These are phyloP conservation scores for Clavaria fumosa DNA, from an alignment of 768 basidiomycete genomes.

Conservation along the genomic window DNA sequence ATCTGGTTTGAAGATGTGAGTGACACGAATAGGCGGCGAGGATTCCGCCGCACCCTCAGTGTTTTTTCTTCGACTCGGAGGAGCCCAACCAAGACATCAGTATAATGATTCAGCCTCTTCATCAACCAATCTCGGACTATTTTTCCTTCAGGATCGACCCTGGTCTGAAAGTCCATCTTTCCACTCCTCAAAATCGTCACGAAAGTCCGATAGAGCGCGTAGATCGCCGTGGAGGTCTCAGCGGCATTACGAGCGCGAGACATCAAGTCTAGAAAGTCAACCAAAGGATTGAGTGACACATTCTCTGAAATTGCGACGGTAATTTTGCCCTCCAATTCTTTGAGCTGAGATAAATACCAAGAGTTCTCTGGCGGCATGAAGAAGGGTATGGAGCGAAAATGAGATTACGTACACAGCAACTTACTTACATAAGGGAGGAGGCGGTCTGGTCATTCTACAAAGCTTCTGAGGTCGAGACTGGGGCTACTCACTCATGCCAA, in stretches of 20 bases:
- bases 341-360: not conserved
- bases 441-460: no score
- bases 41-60: constrained; percentile 36
- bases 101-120: constrained; percentile 57
- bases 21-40: not conserved
- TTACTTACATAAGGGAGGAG: no score
- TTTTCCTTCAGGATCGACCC: constrained; percentile 33
- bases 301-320: constrained; percentile 36
- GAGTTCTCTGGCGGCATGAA: no score
- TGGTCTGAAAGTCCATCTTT: constrained; percentile 33
- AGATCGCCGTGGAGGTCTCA: constrained; percentile 57
- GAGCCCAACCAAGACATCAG: constrained; percentile 50
- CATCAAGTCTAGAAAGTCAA: constrained; percentile 66
- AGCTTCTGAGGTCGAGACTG: no score
- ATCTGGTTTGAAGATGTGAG: constrained; percentile 25
- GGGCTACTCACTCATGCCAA: no score
- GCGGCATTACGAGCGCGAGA: constrained; percentile 33
- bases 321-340: constrained; percentile 36
- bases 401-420: no score
- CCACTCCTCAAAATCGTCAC: constrained; percentile 43
- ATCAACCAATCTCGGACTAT: constrained; percentile 69
- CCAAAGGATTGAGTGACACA: constrained; percentile 59
- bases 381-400: no score
- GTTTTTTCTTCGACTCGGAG: constrained; percentile 64
- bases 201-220: constrained; percentile 71